Percentiles rank a stretch among this genome's conserved stretches.
Conservation (phyloP, 2,329 filamentous ascomycete species). For the Drechmeria coniospora region DNA sequence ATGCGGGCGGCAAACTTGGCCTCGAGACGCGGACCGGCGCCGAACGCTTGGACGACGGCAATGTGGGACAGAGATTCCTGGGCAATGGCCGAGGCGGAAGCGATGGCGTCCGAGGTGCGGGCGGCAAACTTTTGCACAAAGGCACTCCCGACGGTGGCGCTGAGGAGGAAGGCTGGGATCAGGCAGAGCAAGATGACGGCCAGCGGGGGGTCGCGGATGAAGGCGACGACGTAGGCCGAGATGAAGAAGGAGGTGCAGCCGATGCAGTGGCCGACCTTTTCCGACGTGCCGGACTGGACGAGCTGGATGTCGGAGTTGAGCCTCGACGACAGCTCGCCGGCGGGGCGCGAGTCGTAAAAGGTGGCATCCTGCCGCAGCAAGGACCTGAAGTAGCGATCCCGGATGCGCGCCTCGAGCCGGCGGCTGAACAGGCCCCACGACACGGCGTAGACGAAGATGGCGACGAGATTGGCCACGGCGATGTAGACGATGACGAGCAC, state of each 20-base stretch:
- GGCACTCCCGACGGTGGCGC: slow-evolving; percentile 38
- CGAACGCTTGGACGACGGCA: slow-evolving; percentile 47
- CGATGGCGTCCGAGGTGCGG: slow-evolving; percentile 35
- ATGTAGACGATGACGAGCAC: slow-evolving; percentile 49
- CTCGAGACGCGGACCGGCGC: slow-evolving; percentile 42
- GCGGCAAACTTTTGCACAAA: slow-evolving; percentile 36
- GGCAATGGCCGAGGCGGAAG: slow-evolving; percentile 44
- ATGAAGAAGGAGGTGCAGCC: slow-evolving; percentile 49
- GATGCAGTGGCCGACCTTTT: slow-evolving; percentile 54
- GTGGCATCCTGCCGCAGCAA: slow-evolving; percentile 45
- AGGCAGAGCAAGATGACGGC: slow-evolving; percentile 49
- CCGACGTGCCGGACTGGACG: slow-evolving; percentile 51
- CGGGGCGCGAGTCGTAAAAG: slow-evolving; percentile 47
- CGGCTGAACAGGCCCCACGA: slow-evolving; percentile 51
- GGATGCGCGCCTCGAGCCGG: slow-evolving; percentile 45
- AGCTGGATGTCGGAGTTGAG: slow-evolving; percentile 51
- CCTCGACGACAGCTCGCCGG: slow-evolving; percentile 47
- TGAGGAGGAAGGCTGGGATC: slow-evolving; percentile 45
- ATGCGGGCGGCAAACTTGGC: slow-evolving; percentile 40
- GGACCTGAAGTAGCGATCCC: slow-evolving; percentile 42
- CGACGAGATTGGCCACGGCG: slow-evolving; percentile 43
- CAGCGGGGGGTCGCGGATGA: slow-evolving; percentile 45
- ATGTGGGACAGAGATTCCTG: slow-evolving; percentile 46
- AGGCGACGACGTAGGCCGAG: slow-evolving; percentile 51
- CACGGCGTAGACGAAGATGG: slow-evolving; percentile 48